Evolutionary conservation across 305 asterid species (phyloP).

Genomic region (Ilex paraguariensis): DNA sequence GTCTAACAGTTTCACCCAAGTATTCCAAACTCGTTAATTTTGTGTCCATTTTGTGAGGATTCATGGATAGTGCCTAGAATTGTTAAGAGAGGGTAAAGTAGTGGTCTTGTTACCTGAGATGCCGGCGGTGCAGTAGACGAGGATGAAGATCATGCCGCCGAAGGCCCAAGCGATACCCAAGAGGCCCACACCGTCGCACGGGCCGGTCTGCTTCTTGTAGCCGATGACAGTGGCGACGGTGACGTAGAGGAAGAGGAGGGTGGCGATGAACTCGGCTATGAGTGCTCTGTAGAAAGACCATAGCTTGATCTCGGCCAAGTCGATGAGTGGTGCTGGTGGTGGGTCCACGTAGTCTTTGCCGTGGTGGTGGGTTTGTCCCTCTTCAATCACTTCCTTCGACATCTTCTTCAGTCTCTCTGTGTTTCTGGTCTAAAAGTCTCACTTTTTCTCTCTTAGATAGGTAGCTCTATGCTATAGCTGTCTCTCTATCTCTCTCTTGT

Average conservation of each 20-base stretch:
- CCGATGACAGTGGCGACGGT: conserved; percentile 86
- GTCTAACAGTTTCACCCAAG: too few relatives aligned
- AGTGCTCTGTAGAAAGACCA: conserved; percentile 87
- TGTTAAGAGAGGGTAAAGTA: not conserved
- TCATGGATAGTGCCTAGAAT: too few relatives aligned
- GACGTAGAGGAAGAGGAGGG: conserved; percentile 86
- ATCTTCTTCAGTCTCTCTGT: conserved; percentile 17
- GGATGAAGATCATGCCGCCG: conserved; percentile 85
- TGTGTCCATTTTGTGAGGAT: too few relatives aligned
- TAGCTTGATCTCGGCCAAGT: conserved; percentile 50
- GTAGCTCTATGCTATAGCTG: not conserved
- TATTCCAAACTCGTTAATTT: too few relatives aligned
- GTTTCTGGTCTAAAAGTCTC: not conserved
- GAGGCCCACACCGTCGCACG: conserved; percentile 77
- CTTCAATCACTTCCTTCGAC: conserved; percentile 71
- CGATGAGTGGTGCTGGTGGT: conserved; percentile 77
- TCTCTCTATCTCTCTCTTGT: conserved; percentile 1
- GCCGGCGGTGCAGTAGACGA: conserved; percentile 95
- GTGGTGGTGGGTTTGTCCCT: conserved; percentile 42
- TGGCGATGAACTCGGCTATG: conserved; percentile 83
- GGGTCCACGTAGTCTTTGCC: conserved; percentile 81
- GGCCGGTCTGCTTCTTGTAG: conserved; percentile 57
- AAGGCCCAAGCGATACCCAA: conserved; percentile 91
- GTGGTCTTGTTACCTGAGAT: conserved; percentile 43
- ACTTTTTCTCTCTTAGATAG: not conserved